phyloP scores from a whole-genome alignment of 2,329 filamentous ascomycete species.

The Bertia moriformis region DNA sequence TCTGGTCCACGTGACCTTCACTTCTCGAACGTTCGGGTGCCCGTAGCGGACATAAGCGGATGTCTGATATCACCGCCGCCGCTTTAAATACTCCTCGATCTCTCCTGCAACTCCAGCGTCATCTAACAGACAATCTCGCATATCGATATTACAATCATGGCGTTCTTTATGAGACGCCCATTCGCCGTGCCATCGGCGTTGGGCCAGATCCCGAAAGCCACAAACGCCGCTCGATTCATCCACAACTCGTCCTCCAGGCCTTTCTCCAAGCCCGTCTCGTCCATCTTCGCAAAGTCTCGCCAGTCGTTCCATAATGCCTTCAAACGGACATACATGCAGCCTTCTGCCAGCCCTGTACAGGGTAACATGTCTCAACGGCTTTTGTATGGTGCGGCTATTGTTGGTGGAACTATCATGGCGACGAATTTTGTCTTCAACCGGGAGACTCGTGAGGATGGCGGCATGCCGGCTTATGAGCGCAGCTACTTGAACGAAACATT shows the following conservation, averaged over 20 bases:
- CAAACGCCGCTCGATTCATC: neutral
- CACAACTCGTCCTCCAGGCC: neutral
- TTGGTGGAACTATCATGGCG: constrained; percentile 49
- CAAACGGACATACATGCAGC: neutral
- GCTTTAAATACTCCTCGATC: too few relatives aligned
- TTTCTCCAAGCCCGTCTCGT: neutral
- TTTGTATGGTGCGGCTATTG: constrained; percentile 48
- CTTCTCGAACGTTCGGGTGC: too few relatives aligned
- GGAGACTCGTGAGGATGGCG: constrained; percentile 46
- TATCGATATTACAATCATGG: too few relatives aligned
- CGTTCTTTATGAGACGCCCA: neutral
- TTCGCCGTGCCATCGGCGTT: neutral
- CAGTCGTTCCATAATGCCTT: neutral
- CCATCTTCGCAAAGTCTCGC: neutral
- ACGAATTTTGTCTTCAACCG: constrained; percentile 58
- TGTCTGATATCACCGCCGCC: too few relatives aligned
- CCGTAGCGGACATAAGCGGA: too few relatives aligned
- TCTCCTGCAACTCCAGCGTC: too few relatives aligned
- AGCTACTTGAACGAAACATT: constrained; percentile 56
- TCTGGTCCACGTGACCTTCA: too few relatives aligned
- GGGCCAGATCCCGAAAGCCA: neutral
- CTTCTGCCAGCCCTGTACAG: neutral
- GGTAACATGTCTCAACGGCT: constrained; percentile 30
- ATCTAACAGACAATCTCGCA: too few relatives aligned
- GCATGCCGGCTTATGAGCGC: constrained; percentile 51